phyloP scores from a whole-genome alignment of 2,329 filamentous ascomycete species.

The Microthyrium microscopicum region DNA sequence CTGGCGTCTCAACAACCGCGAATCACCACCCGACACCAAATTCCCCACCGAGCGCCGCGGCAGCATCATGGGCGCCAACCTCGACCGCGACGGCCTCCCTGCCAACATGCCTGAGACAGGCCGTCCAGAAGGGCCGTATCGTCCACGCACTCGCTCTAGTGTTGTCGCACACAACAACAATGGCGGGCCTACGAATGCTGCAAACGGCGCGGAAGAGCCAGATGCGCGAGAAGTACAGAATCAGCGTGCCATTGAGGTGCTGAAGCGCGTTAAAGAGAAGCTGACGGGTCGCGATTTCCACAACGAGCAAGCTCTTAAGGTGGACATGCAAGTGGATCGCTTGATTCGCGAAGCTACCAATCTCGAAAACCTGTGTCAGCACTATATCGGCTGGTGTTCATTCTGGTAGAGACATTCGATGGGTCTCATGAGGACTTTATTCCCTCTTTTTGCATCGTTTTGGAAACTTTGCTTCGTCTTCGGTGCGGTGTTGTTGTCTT shows the following conservation, averaged over 20 bases:
- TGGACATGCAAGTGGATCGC: slow-evolving; percentile 83
- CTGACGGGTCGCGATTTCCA: slow-evolving; percentile 89
- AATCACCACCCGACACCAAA: slow-evolving; percentile 41
- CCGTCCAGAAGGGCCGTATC: slow-evolving; percentile 13
- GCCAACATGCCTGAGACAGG: slow-evolving; percentile 18
- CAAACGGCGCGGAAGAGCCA: slow-evolving; percentile 19
- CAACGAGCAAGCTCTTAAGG: slow-evolving; percentile 63
- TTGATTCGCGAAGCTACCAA: slow-evolving; percentile 91
- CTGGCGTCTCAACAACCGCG: slow-evolving; percentile 63
- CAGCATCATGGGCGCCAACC: slow-evolving; percentile 30
- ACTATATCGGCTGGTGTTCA: slow-evolving; percentile 98
- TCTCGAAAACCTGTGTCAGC: slow-evolving; percentile 92
- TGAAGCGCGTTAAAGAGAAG: slow-evolving; percentile 87
- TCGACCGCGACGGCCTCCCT: slow-evolving; percentile 11
- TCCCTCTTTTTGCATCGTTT: too few relatives aligned
- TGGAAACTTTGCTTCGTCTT: too few relatives aligned
- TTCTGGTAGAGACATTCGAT: too few relatives aligned
- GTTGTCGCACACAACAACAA: too few relatives aligned
- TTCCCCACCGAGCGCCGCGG: slow-evolving; percentile 44
- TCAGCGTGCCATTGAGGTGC: slow-evolving; percentile 75
- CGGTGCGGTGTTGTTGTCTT: too few relatives aligned
- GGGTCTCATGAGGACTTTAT: too few relatives aligned
- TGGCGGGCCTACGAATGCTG: neutral
- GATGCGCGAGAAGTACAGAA: slow-evolving; percentile 67
- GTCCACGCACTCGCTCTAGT: slow-evolving; percentile 20